Conservation (phyloP, 1,284 basidiomycete genomes). For the Ceratobasidium theobromae region DNA sequence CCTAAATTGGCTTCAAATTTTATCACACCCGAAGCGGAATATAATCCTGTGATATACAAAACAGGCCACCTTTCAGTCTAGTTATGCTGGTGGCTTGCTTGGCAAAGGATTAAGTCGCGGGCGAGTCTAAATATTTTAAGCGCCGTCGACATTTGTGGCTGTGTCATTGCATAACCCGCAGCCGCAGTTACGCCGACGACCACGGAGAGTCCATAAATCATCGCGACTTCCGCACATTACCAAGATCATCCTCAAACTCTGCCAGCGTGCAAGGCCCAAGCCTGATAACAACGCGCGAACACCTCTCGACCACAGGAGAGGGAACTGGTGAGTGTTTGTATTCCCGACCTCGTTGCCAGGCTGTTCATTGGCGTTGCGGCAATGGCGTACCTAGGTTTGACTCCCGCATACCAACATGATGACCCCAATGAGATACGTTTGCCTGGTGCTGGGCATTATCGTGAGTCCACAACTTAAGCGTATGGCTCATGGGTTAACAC, state of each 20-base stretch:
- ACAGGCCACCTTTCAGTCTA: background rate
- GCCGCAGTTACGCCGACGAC: background rate
- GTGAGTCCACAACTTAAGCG: conserved; percentile 47
- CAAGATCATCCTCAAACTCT: background rate
- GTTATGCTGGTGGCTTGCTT: background rate
- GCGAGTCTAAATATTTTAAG: background rate
- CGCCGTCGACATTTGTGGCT: no score
- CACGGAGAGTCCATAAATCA: no score
- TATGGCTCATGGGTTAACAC: background rate
- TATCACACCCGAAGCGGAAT: no score
- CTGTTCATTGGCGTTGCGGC: background rate
- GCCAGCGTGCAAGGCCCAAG: background rate
- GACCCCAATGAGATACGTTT: conserved; percentile 72
- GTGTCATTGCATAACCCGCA: background rate
- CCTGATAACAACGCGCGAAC: background rate
- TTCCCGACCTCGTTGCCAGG: background rate
- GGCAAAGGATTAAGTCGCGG: no score
- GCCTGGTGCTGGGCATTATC: conserved; percentile 65
- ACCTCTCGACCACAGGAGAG: background rate
- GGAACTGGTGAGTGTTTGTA: background rate
- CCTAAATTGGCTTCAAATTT: no score
- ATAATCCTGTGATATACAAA: background rate
- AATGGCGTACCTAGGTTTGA: background rate
- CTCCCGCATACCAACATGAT: conserved; percentile 56
- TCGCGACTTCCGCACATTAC: conserved; percentile 3